Conservation (phyloP, 768 basidiomycete species). For the Trametes cinnabarina region DNA sequence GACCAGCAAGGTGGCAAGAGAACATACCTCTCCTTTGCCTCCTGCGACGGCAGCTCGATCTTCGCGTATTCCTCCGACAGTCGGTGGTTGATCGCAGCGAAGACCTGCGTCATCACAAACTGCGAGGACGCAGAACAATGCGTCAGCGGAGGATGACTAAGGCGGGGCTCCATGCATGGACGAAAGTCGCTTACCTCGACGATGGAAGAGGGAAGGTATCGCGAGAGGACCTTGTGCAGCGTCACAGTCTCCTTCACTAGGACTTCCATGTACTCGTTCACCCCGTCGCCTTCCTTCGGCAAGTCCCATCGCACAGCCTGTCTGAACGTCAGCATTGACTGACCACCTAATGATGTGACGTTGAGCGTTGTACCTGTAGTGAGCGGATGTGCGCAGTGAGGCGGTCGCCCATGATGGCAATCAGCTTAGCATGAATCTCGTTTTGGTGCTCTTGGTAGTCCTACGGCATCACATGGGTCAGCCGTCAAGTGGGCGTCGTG, state of each 20-base stretch:
- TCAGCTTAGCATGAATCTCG: conserved; percentile 96
- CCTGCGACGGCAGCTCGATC: conserved; percentile 78
- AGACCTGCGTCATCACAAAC: conserved; percentile 94
- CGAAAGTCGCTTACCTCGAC: conserved; percentile 68
- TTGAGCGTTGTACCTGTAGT: conserved; percentile 53
- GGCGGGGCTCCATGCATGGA: background rate
- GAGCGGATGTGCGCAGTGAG: conserved; percentile 81
- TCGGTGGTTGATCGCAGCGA: conserved; percentile 88
- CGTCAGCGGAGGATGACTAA: background rate
- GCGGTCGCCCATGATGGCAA: conserved; percentile 98
- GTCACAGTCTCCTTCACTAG: conserved; percentile 94
- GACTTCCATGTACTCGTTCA: conserved; percentile 89
- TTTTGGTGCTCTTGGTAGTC: conserved; percentile 99
- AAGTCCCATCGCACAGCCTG: conserved; percentile 80
- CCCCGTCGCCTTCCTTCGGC: conserved; percentile 55
- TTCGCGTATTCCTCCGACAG: conserved; percentile 82
- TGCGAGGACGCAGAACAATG: conserved; percentile 33
- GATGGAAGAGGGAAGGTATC: conserved; percentile 74
- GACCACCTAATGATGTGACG: no score
- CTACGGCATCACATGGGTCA: conserved; percentile 36
- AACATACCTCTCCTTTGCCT: conserved; percentile 80
- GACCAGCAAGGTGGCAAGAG: background rate
- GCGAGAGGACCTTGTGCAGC: conserved; percentile 91
- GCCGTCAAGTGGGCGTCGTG: background rate
- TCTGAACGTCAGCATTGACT: background rate